Evolutionary conservation across 768 basidiomycete species (phyloP), one percentile per base, ranked within the genome.

Genomic region (Mycena vulgaris): DNA sequence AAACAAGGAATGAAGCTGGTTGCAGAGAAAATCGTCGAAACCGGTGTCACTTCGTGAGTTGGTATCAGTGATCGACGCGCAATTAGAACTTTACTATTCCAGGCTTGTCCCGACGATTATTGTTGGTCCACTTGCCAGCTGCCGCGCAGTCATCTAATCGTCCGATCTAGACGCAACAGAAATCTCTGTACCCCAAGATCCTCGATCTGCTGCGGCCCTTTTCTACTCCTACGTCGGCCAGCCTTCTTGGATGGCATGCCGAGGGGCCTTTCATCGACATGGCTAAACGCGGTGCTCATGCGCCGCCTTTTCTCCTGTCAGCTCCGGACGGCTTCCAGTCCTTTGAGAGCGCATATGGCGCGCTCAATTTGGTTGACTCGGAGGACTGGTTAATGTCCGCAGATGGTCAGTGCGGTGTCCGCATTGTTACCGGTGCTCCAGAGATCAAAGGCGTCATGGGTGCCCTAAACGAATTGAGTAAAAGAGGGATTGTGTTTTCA

Each of bases 241-340:
- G 88, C 37, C 79, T 95, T 4, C 87, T 97, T 16, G 96, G 96
- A 30, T 97, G 93, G 92, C 96, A 97, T 73, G 93, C 89, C 30
- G 96, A 97, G 80, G 96, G 96, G 0, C 95, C 96, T 0, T 97
- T 96, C 83, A 86, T 96, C 48, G 91, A 95, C 63, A 81, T 89
- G 45, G 86, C 87, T n/a, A 95, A 95, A 78, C 90, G 93, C 49
- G 96, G 96, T 3, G 94, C 93, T 2, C 96, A 97, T 78, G 87
- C 92, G 1, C 88, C 89, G 4, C 83, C 89, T 4, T 89, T 89
- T 80, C 89, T 95, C 33, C 78, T 89, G 28, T 73, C 87, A 27
- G 93, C 94, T 0, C 83, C 84, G 1, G 84, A 89, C n/a, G 91
- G 92, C 7, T 87, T 90, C 69, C 80, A 82, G 28, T 86, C 92